These are phyloP conservation scores for Zostera marina DNA, from an alignment of 116 monocot species.

Conservation along the genomic window DNA sequence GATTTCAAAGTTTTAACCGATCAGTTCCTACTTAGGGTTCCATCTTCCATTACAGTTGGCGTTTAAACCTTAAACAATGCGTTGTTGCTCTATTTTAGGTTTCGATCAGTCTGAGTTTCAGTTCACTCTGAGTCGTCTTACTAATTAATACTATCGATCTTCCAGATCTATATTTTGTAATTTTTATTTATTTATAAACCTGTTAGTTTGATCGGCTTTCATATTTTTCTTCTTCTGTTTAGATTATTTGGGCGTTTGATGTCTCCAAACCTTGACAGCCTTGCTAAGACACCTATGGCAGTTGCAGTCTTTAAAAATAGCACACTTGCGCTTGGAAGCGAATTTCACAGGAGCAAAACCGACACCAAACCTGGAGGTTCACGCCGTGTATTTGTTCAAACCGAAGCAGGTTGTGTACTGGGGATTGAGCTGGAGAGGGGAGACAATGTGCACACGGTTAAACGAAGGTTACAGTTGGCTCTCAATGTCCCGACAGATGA, in stretches of 20 bases:
- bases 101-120: too few species aligned
- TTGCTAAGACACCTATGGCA: slow-evolving; percentile 78
- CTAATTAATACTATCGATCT: too few species aligned
- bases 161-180: too few species aligned
- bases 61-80: too few species aligned
- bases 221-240: too few species aligned
- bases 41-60: too few species aligned
- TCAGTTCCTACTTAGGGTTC: too few species aligned
- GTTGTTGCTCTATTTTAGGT: too few species aligned
- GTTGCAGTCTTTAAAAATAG: slow-evolving; percentile 33
- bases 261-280: slow-evolving; percentile 57
- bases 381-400: slow-evolving; percentile 80
- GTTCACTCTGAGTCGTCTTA: too few species aligned
- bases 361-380: slow-evolving; percentile 35
- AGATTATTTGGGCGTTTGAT: slow-evolving; percentile 10
- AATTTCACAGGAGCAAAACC: slow-evolving; percentile 20
- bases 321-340: slow-evolving; percentile 12
- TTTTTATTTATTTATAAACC: too few species aligned
- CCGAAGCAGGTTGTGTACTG: slow-evolving; percentile 63
- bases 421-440: slow-evolving; percentile 74
- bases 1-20: too few species aligned
- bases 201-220: too few species aligned
- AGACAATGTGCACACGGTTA: slow-evolving; percentile 88
- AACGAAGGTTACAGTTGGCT: slow-evolving; percentile 61
- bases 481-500: slow-evolving; percentile 70